Percentiles rank a stretch among this genome's conserved stretches.
Conservation (phyloP, 495 filamentous ascomycete species). For the Usnea hakonensis region DNA sequence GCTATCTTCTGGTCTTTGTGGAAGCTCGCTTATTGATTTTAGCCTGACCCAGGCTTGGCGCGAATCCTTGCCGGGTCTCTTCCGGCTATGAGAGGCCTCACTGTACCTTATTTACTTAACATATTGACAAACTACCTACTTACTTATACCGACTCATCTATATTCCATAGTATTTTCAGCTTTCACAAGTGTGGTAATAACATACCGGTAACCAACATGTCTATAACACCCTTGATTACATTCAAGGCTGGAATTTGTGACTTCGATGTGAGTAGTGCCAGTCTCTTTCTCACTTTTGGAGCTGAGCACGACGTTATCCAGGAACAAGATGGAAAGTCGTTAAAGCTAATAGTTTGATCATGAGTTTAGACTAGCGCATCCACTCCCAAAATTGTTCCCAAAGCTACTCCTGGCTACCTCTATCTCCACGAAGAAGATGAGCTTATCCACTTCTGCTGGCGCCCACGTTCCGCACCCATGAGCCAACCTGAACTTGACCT, state of each 20-base stretch:
- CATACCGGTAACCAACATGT: constrained; percentile 46
- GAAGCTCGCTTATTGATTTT: not conserved
- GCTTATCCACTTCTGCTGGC: constrained; percentile 95
- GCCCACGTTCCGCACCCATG: constrained; percentile 53
- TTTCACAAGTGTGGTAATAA: too few species aligned
- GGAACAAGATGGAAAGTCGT: not conserved
- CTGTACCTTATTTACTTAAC: not conserved
- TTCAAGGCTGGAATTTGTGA: constrained; percentile 96
- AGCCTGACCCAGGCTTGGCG: not conserved
- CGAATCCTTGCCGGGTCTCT: not conserved
- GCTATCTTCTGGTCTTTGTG: not conserved
- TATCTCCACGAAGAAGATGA: constrained; percentile 95
- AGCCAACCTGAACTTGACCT: constrained; percentile 71
- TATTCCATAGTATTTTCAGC: not conserved
- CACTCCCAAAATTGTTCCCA: constrained; percentile 60
- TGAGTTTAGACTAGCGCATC: constrained; percentile 45
- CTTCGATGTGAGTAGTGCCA: constrained; percentile 56
- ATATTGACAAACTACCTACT: not conserved
- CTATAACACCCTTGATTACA: constrained; percentile 76
- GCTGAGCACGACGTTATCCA: not conserved
- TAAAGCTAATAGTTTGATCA: not conserved
- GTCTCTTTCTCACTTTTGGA: not conserved
- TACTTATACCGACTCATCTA: too few species aligned
- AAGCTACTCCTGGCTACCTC: constrained; percentile 71
- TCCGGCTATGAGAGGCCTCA: not conserved